These are phyloP conservation scores for Pseudoperonospora humuli DNA, from an alignment of 352 stramenopile genomes.

Conservation along the genomic window DNA sequence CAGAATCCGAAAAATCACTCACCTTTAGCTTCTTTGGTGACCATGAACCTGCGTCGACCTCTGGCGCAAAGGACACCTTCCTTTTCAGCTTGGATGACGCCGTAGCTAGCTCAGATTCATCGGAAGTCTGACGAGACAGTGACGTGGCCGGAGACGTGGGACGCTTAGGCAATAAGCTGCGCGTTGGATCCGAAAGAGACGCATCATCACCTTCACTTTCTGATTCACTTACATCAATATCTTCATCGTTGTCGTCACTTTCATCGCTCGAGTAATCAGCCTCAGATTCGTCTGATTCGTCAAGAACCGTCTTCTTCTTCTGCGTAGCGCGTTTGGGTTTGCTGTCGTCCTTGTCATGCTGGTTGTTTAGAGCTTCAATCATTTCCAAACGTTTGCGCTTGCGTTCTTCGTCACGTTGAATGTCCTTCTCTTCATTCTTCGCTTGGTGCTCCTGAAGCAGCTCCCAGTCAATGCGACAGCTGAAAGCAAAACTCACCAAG, in stretches of 20 bases:
- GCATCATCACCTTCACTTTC: slow-evolving; percentile 24
- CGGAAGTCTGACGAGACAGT: slow-evolving; percentile 5
- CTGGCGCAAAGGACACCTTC: slow-evolving; percentile 21
- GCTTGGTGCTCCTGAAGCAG: slow-evolving; percentile 86
- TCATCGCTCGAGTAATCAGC: slow-evolving; percentile 31
- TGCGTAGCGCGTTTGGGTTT: slow-evolving; percentile 16
- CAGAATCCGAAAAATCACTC: slow-evolving; percentile 14
- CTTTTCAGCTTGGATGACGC: slow-evolving; percentile 6
- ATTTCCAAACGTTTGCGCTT: slow-evolving; percentile 68
- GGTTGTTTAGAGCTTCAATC: slow-evolving; percentile 37
- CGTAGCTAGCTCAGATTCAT: not conserved
- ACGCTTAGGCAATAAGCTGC: not conserved
- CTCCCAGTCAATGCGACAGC: slow-evolving; percentile 92
- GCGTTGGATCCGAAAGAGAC: not conserved
- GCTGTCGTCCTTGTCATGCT: slow-evolving; percentile 19
- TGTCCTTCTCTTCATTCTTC: slow-evolving; percentile 70
- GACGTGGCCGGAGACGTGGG: slow-evolving; percentile 2
- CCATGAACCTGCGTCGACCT: slow-evolving; percentile 10
- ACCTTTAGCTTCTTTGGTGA: slow-evolving; percentile 16
- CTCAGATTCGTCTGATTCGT: slow-evolving; percentile 46
- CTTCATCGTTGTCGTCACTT: slow-evolving; percentile 16
- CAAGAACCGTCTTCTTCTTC: slow-evolving; percentile 32
- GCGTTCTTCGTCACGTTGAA: slow-evolving; percentile 58
- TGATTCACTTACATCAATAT: slow-evolving; percentile 21
- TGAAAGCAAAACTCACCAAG: slow-evolving; percentile 93